Base-by-base conservation (phyloP, 176 grass and related monocot genomes). In the Pharus latifolius region DNA sequence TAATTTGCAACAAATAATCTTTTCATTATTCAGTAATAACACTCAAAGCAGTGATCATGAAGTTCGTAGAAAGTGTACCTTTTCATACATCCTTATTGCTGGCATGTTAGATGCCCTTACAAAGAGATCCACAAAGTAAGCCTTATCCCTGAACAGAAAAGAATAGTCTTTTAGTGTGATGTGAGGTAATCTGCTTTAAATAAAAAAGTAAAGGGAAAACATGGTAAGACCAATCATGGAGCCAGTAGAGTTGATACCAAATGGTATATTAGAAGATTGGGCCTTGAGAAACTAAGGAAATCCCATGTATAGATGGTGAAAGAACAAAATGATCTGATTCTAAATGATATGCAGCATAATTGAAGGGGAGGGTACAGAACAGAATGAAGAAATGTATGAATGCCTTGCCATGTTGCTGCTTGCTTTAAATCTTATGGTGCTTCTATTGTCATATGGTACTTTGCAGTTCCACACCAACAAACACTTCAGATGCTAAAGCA, bases 61-160 rank as follows among this genome's bases (percentile, higher is more conserved):
- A 48, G 51, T 41, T 75, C 37, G 35, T 16, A 34, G 0, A 48
- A 14, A 30, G 0, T 1, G 7, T 80, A 99, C 95, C 95, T 99
- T 99, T 78, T 99, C 95, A 77, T 99, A 99, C 95, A 99, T 99
- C 69, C 86, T 94, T 69, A 99, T 99, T 0, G 95, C 95, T 30
- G 95, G 95, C 76, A 68, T 88, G 63, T 99, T 99, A 29, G 95
- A 99, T 52, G 95, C 95, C 65, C 90, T 94, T 34, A 99, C 95
- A 79, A 99, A 99, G 34, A 99, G 90, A 79, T 99, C 95, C 44
- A 99, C 95, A 84, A 99, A 99, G 83, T 99, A 99, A 3, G 95
- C 90, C 76, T 99, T 99, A 63, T 99, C 95, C 81, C 95, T 99
- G 71, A 19, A 79, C 13, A 77, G 11, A n/a, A 80, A 13, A n/a